Conservation (phyloP, 1,139 yeast species). For the Debaryomyces udenii region DNA sequence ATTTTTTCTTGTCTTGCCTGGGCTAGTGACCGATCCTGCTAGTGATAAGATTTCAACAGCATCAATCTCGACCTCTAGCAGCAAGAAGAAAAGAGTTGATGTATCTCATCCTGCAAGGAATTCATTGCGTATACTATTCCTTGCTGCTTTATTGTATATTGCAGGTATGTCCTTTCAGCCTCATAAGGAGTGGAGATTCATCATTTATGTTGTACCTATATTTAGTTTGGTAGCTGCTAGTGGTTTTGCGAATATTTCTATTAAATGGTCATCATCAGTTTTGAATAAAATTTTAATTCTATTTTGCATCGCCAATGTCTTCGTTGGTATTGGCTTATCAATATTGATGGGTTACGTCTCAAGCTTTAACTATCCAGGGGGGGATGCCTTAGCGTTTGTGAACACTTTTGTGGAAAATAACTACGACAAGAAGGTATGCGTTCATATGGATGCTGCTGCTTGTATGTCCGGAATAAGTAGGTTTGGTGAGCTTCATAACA, state of each 20-base stretch:
- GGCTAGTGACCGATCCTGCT: conserved; percentile 45
- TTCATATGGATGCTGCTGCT: conserved; percentile 78
- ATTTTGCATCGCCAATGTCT: conserved; percentile 30
- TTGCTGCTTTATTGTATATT: conserved; percentile 57
- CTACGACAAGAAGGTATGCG: conserved; percentile 23
- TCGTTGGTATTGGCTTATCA: conserved; percentile 45
- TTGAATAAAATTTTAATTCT: conserved; percentile 32
- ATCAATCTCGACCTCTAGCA: conserved; percentile 25
- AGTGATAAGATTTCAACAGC: conserved; percentile 21
- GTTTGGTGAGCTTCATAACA: conserved; percentile 61
- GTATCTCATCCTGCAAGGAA: conserved; percentile 40
- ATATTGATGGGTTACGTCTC: conserved; percentile 62
- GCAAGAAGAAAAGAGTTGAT: conserved; percentile 28
- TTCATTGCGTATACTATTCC: conserved; percentile 36
- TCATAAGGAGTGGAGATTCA: conserved; percentile 94
- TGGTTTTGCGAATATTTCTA: conserved; percentile 53
- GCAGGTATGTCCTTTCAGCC: conserved; percentile 75
- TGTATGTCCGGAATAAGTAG: conserved; percentile 88
- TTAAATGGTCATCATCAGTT: conserved; percentile 31
- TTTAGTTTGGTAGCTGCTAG: conserved; percentile 66
- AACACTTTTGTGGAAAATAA: conserved; percentile 45
- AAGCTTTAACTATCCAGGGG: conserved; percentile 87
- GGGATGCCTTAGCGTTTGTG: conserved; percentile 62
- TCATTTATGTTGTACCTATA: conserved; percentile 73
- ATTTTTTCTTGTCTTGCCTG: conserved; percentile 48